Conservation (phyloP, 2,329 filamentous ascomycete species). For the Juglanconis oblonga region DNA sequence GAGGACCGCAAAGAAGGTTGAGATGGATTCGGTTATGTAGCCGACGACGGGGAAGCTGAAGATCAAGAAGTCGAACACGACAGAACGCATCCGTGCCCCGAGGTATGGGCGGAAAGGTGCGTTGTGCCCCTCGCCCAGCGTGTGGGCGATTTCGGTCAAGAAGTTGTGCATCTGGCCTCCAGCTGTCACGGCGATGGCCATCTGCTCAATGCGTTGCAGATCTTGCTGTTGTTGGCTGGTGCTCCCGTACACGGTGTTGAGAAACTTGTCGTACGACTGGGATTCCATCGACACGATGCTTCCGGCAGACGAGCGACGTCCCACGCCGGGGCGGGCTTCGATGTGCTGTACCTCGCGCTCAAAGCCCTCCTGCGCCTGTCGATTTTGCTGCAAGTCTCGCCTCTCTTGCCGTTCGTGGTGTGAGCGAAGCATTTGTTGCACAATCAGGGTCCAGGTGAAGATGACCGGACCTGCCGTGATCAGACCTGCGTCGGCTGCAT, state of each 20-base stretch:
- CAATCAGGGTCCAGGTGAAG: slow-evolving; percentile 77
- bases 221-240: slow-evolving; percentile 45
- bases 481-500: slow-evolving; percentile 54
- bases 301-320: slow-evolving; percentile 57
- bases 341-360: slow-evolving; percentile 39
- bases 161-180: slow-evolving; percentile 53
- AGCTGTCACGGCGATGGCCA: slow-evolving; percentile 48
- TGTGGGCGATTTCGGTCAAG: slow-evolving; percentile 47
- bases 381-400: slow-evolving; percentile 55
- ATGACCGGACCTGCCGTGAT: slow-evolving; percentile 68
- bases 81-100: slow-evolving; percentile 59
- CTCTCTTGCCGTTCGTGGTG: slow-evolving; percentile 62
- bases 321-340: slow-evolving; percentile 35
- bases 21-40: slow-evolving; percentile 70
- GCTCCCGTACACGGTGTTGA: slow-evolving; percentile 39
- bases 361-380: slow-evolving; percentile 57
- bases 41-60: slow-evolving; percentile 64
- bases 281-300: slow-evolving; percentile 62
- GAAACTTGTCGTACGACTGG: slow-evolving; percentile 56
- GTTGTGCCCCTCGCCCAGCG: slow-evolving; percentile 42
- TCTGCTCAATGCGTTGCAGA: slow-evolving; percentile 46
- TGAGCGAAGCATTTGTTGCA: slow-evolving; percentile 65
- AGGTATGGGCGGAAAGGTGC: slow-evolving; percentile 53
- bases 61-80: slow-evolving; percentile 69
- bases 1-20: slow-evolving; percentile 63